Percentiles rank a stretch among this genome's conserved stretches.
phyloP scores from a whole-genome alignment of 164 flowering plant genomes.

The Annona squamosa region DNA sequence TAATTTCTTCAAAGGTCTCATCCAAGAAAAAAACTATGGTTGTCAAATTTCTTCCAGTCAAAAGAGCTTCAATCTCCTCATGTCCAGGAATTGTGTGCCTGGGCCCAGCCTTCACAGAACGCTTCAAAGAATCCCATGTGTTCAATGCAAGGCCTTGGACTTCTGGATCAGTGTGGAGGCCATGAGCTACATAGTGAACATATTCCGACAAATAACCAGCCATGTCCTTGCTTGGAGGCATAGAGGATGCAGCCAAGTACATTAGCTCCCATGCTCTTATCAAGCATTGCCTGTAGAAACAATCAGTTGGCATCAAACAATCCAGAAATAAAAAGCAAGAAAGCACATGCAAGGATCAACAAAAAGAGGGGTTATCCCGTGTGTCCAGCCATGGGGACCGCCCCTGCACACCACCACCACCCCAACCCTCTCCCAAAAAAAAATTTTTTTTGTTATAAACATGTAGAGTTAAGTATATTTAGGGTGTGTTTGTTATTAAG shows the following conservation, averaged over 20 bases:
- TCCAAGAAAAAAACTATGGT: conserved; percentile 98
- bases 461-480: no score
- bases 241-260: conserved; percentile 90
- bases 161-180: conserved; percentile 50
- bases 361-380: background rate
- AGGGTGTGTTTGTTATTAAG: no score
- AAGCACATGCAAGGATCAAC: background rate
- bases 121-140: conserved; percentile 81
- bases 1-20: conserved; percentile 98
- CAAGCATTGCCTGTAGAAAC: conserved; percentile 55
- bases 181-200: conserved; percentile 79
- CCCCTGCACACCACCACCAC: no score
- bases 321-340: background rate
- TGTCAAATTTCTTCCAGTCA: conserved; percentile 79
- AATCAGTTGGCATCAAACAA: conserved; percentile 2
- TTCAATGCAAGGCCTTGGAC: conserved; percentile 68
- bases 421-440: no score
- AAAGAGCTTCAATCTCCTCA: conserved; percentile 94
- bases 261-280: conserved; percentile 93
- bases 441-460: no score
- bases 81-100: conserved; percentile 82
- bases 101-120: conserved; percentile 92
- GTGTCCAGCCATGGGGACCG: no score
- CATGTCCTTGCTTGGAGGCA: conserved; percentile 99
- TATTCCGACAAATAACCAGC: conserved; percentile 86